phyloP scores from a whole-genome alignment of 2,329 filamentous ascomycete genomes.

The Phyllosticta capitalensis region DNA sequence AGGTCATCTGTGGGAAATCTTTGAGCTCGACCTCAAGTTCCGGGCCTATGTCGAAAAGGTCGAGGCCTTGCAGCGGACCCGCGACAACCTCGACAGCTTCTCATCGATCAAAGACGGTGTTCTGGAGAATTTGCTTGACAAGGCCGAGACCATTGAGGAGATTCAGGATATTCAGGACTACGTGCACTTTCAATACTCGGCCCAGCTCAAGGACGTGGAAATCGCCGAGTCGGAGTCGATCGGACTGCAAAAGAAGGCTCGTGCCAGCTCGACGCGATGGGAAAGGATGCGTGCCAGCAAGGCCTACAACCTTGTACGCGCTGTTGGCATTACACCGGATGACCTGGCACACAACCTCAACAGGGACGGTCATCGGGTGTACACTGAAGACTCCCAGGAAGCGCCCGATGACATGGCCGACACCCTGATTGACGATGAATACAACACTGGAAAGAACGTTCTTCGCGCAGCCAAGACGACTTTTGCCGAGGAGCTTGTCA shows the following conservation, averaged over 20 bases:
- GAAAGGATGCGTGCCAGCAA: conserved; percentile 76
- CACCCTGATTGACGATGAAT: conserved; percentile 59
- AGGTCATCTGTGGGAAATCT: conserved; percentile 87
- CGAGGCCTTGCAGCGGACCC: conserved; percentile 71
- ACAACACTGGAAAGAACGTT: conserved; percentile 65
- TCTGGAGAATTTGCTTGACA: conserved; percentile 71
- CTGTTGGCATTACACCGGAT: conserved; percentile 84
- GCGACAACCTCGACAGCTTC: conserved; percentile 56
- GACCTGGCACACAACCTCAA: conserved; percentile 80
- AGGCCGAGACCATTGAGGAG: conserved; percentile 82
- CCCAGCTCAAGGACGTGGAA: conserved; percentile 71
- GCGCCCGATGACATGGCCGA: conserved; percentile 84
- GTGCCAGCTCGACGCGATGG: conserved; percentile 69
- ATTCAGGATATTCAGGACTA: conserved; percentile 96
- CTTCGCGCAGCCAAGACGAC: conserved; percentile 73
- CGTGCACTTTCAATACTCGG: conserved; percentile 83
- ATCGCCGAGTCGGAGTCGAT: conserved; percentile 52
- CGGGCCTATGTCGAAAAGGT: conserved; percentile 87
- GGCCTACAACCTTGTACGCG: conserved; percentile 72
- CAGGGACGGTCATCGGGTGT: conserved; percentile 65
- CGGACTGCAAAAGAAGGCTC: conserved; percentile 66
- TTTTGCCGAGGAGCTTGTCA: conserved; percentile 83
- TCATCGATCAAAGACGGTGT: conserved; percentile 57
- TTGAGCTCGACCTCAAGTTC: conserved; percentile 93
- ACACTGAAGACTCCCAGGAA: conserved; percentile 73